A percentile compares a stretch with the other conserved stretches of the same genome.
Conservation (phyloP, 1,284 basidiomycete species). For the Papiliotrema nemorosa region DNA sequence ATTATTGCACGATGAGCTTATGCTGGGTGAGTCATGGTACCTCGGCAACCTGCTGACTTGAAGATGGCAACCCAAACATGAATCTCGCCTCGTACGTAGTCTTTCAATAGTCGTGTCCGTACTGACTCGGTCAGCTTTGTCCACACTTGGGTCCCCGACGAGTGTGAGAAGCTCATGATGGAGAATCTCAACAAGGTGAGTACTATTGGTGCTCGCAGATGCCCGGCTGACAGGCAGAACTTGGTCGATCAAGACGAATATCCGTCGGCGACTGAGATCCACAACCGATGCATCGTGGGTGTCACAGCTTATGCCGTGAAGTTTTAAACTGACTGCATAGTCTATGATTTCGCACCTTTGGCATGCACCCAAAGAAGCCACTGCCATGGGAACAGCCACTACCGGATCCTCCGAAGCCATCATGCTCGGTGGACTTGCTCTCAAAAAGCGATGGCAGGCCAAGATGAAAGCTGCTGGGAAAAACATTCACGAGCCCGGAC, state of each 20-base stretch:
- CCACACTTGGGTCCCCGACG: constrained; percentile 64
- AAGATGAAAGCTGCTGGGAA: constrained; percentile 81
- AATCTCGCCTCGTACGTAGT: constrained; percentile 64
- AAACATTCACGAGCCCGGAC: constrained; percentile 75
- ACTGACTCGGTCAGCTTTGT: constrained; percentile 58
- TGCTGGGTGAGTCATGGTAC: constrained; percentile 49
- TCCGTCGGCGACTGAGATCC: constrained; percentile 68
- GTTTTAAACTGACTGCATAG: constrained; percentile 18
- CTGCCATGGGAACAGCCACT: constrained; percentile 85
- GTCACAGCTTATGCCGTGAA: constrained; percentile 18
- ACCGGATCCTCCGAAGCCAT: constrained; percentile 91
- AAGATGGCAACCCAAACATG: constrained; percentile 68
- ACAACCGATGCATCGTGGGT: constrained; percentile 67
- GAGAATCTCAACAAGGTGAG: constrained; percentile 74
- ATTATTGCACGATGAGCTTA: constrained; percentile 77
- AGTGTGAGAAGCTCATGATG: constrained; percentile 66
- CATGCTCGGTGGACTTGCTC: constrained; percentile 86
- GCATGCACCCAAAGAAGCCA: constrained; percentile 71
- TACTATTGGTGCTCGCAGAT: no score
- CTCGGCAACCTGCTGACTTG: neutral
- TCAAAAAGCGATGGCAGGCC: constrained; percentile 93
- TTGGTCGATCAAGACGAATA: constrained; percentile 91
- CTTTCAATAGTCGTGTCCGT: neutral
- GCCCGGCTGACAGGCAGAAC: constrained; percentile 51
- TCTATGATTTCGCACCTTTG: constrained; percentile 89